Conservation (phyloP, 352 stramenopile species). For the Globisporangium polare region DNA sequence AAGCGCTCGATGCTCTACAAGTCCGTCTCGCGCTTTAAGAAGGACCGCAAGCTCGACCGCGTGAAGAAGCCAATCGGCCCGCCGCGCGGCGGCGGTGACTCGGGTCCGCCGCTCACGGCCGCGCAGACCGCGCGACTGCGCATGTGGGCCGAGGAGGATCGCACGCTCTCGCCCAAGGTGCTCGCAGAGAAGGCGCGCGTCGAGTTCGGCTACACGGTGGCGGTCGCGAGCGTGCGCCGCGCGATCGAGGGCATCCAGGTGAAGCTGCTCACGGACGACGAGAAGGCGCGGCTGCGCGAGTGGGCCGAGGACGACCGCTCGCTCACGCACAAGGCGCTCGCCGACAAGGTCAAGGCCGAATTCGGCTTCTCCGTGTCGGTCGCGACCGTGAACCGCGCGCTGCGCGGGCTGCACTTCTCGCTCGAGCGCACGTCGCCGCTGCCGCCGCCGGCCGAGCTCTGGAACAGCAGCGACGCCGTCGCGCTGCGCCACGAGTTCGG, state of each 20-base stretch:
- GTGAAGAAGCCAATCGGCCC: background rate
- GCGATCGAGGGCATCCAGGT: background rate
- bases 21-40: background rate
- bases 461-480: background rate
- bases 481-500: background rate
- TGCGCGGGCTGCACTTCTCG: conserved; percentile 3
- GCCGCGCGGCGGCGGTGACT: background rate
- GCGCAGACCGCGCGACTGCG: background rate
- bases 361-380: background rate
- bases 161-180: background rate
- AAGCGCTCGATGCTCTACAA: conserved; percentile 7
- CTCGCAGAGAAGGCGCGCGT: background rate
- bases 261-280: background rate
- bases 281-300: conserved; percentile 1
- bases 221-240: background rate
- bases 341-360: background rate
- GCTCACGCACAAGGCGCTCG: background rate
- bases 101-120: background rate
- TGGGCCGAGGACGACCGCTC: background rate
- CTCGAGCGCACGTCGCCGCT: background rate
- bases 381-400: background rate
- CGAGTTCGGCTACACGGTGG: background rate
- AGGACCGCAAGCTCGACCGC: background rate
- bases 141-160: background rate
- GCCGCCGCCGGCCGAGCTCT: background rate